Percentiles rank a stretch among this genome's conserved stretches.
phyloP scores from a whole-genome alignment of 768 basidiomycete species.

The Collybia sordida region DNA sequence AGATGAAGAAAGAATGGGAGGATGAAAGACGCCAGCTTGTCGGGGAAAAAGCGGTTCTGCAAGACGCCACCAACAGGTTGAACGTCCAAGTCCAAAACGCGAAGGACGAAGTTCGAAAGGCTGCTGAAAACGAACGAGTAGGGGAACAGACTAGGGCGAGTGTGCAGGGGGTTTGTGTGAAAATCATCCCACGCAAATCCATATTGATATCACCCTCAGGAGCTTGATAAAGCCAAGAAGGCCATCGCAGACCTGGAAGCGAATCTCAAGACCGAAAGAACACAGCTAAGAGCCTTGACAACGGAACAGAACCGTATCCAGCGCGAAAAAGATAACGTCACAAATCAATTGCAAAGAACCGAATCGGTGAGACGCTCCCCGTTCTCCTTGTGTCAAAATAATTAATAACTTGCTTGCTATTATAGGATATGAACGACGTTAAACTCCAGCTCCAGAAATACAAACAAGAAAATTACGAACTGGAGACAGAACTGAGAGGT shows the following conservation, averaged over 20 bases:
- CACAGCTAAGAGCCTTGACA: constrained; percentile 58
- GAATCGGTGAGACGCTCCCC: constrained; percentile 54
- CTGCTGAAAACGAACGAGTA: constrained; percentile 50
- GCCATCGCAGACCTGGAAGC: constrained; percentile 69
- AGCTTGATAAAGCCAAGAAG: constrained; percentile 65
- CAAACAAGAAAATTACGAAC: constrained; percentile 71
- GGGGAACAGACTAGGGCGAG: constrained; percentile 48
- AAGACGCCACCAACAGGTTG: constrained; percentile 68
- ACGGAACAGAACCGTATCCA: constrained; percentile 63
- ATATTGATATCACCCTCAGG: constrained; percentile 39
- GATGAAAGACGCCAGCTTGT: constrained; percentile 62
- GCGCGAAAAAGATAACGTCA: constrained; percentile 64
- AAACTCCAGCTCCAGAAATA: constrained; percentile 63
- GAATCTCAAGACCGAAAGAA: constrained; percentile 70
- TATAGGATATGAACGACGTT: constrained; percentile 78
- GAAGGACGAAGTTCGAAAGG: constrained; percentile 57
- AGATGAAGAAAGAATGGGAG: constrained; percentile 69
- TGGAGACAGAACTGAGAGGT: constrained; percentile 78
- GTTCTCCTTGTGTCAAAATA: neutral
- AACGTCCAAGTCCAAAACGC: constrained; percentile 57
- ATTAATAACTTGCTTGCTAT: constrained; percentile 7
- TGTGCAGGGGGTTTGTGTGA: constrained; percentile 52
- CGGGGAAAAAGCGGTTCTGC: constrained; percentile 71
- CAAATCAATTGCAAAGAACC: constrained; percentile 64
- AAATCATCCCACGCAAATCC: neutral